A percentile compares a stretch with the other conserved stretches of the same genome.
Evolutionary conservation across 305 asterid genomes (phyloP).

Genomic region (Ilex paraguariensis): DNA sequence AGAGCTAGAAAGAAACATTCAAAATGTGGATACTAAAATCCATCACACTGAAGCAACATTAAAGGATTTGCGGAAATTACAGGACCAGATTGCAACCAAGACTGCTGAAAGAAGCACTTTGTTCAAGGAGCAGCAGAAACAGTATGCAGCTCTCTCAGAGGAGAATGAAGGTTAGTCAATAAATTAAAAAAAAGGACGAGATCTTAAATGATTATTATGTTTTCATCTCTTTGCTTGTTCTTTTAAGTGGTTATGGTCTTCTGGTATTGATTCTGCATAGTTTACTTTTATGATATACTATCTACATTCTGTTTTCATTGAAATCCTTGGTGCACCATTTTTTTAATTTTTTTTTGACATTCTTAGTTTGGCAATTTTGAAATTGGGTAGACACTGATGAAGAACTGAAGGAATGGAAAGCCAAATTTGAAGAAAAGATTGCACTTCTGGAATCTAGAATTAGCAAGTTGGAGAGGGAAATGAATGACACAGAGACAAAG

Average conservation of each 20-base stretch:
- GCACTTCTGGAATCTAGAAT: conserved; percentile 49
- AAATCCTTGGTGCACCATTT: too few species aligned
- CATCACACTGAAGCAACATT: conserved; percentile 53
- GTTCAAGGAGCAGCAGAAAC: conserved; percentile 60
- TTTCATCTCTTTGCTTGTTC: neutral
- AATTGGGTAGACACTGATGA: conserved; percentile 78
- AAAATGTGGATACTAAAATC: conserved; percentile 57
- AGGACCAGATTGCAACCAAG: conserved; percentile 62
- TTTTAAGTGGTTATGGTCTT: neutral
- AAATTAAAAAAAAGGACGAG: neutral
- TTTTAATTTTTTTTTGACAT: too few species aligned
- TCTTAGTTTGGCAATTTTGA: conserved; percentile 8
- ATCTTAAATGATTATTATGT: neutral
- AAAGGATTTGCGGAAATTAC: conserved; percentile 64
- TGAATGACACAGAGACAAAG: conserved; percentile 49
- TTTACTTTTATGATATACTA: too few species aligned
- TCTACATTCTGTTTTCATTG: too few species aligned
- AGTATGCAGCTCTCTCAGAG: conserved; percentile 60
- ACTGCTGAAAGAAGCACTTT: conserved; percentile 88
- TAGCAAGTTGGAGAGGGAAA: conserved; percentile 65
- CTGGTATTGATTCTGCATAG: too few species aligned
- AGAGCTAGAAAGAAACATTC: conserved; percentile 69
- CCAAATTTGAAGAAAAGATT: conserved; percentile 75
- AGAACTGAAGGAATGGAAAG: conserved; percentile 86
- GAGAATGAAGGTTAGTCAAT: conserved; percentile 69